A percentile compares a stretch with the other conserved stretches of the same genome.
Conservation (phyloP, 1,284 basidiomycete genomes). For the Grifola frondosa region DNA sequence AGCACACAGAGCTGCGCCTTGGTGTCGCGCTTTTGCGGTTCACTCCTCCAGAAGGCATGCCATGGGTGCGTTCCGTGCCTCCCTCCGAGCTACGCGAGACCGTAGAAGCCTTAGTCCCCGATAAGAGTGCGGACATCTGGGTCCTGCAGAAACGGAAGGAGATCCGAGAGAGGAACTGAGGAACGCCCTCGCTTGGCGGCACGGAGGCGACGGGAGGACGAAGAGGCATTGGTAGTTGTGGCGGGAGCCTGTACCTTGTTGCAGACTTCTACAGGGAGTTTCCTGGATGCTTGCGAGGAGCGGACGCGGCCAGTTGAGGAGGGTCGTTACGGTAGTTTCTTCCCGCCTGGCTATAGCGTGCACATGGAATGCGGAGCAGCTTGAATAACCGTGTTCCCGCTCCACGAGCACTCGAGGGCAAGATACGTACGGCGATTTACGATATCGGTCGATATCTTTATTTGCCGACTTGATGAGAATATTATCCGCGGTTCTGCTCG, state of each 20-base stretch:
- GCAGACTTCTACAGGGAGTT: constrained; percentile 84
- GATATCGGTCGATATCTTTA: too few species aligned
- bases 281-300: too few species aligned
- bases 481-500: too few species aligned
- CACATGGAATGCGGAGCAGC: too few species aligned
- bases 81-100: constrained; percentile 47
- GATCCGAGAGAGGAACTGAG: constrained; percentile 26
- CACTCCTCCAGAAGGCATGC: constrained; percentile 83
- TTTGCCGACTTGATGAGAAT: too few species aligned
- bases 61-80: constrained; percentile 77
- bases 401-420: too few species aligned
- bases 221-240: constrained; percentile 56
- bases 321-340: too few species aligned
- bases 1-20: constrained; percentile 17
- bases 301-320: too few species aligned
- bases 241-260: constrained; percentile 92
- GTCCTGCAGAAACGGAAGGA: constrained; percentile 26
- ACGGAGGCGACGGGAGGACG: constrained; percentile 20
- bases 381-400: too few species aligned
- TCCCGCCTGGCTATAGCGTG: too few species aligned
- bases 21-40: constrained; percentile 61
- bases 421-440: too few species aligned
- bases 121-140: constrained; percentile 42
- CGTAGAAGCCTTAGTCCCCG: constrained; percentile 41
- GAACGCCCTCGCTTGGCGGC: constrained; percentile 20